A percentile compares a stretch with the other conserved stretches of the same genome.
Conservation (phyloP, 2,329 filamentous ascomycete genomes). For the Colletotrichum caudatum region DNA sequence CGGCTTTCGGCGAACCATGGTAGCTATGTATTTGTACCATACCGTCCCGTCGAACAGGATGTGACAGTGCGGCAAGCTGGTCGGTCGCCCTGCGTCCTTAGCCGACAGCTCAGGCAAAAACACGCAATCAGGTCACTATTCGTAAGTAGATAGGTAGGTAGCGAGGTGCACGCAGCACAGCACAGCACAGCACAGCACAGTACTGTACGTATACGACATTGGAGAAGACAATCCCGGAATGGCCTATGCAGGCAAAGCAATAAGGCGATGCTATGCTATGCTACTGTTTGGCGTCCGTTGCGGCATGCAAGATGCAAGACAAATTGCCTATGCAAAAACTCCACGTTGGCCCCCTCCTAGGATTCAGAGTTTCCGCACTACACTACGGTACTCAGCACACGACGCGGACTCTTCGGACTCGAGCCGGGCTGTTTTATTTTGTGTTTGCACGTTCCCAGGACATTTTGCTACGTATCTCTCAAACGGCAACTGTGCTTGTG, state of each 20-base stretch:
- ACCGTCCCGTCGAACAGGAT: background rate
- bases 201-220: background rate
- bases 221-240: background rate
- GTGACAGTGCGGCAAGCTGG: too few species aligned
- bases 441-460: background rate
- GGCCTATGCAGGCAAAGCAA: background rate
- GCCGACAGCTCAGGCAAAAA: background rate
- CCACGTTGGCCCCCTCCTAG: background rate
- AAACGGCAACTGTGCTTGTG: background rate
- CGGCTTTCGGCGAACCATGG: conserved; percentile 5
- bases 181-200: background rate
- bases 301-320: conserved; percentile 20
- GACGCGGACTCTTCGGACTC: background rate
- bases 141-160: too few species aligned
- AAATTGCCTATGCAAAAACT: conserved; percentile 1
- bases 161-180: background rate
- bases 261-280: background rate
- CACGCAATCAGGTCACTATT: too few species aligned
- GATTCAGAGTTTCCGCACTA: conserved; percentile 2
- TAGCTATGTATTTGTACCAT: background rate
- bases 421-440: background rate
- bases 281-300: conserved; percentile 8
- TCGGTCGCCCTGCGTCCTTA: background rate
- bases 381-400: background rate
- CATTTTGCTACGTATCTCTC: too few species aligned